Percentiles rank a stretch among this genome's conserved stretches.
Evolutionary conservation across 164 flowering plant genomes (phyloP).

Genomic region (Stephania japonica): DNA sequence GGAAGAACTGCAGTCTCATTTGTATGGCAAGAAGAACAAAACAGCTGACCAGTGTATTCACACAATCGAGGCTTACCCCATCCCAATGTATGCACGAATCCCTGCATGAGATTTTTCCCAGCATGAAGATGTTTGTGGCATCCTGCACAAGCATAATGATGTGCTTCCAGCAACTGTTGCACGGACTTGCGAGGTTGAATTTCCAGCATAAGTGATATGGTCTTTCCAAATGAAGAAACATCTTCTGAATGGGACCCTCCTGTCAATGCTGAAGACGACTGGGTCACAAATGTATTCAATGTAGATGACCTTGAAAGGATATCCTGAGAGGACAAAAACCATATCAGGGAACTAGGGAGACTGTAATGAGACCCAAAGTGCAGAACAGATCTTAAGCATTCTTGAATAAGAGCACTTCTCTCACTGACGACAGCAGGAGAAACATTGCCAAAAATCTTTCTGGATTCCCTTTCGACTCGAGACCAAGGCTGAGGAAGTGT

Average conservation of each 20-base stretch:
- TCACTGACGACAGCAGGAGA: conserved; percentile 77
- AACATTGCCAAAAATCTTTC: conserved; percentile 82
- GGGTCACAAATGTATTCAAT: conserved; percentile 22
- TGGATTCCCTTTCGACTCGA: conserved; percentile 68
- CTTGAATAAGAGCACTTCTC: conserved; percentile 86
- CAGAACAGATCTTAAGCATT: conserved; percentile 65
- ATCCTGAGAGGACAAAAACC: conserved; percentile 71
- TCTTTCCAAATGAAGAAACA: conserved; percentile 52
- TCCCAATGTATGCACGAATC: conserved; percentile 66
- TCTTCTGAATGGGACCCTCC: conserved; percentile 21
- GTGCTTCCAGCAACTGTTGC: conserved; percentile 75
- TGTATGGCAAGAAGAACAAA: conserved; percentile 83
- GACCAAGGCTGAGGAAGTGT: conserved; percentile 80
- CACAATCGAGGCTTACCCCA: conserved; percentile 96
- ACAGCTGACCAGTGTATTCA: conserved; percentile 88
- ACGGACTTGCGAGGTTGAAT: conserved; percentile 49
- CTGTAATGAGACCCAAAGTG: conserved; percentile 35
- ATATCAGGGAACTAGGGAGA: conserved; percentile 42
- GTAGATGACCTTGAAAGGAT: conserved; percentile 29
- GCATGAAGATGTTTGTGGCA: conserved; percentile 72
- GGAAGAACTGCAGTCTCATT: conserved; percentile 90
- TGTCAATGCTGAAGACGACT: conserved; percentile 15
- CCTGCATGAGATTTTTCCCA: conserved; percentile 52
- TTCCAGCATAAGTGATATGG: conserved; percentile 73
- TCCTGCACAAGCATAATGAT: conserved; percentile 80